phyloP scores from a whole-genome alignment of 1,284 basidiomycete genomes.

The Papiliotrema flavescens region DNA sequence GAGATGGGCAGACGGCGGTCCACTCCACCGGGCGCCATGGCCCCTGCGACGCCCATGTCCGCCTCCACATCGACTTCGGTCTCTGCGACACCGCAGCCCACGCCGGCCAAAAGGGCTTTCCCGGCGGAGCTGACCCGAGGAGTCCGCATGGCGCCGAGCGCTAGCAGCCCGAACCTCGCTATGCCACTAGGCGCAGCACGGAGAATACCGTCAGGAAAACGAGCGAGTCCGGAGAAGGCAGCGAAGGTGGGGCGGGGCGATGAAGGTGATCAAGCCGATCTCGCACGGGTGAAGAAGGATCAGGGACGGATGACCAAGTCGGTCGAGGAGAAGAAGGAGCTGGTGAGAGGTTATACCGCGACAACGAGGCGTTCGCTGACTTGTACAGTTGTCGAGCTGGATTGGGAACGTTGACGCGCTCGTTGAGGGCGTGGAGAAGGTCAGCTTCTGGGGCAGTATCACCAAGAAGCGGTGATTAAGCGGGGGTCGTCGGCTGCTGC shows the following conservation, averaged over 20 bases:
- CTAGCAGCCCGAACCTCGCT: slow-evolving; percentile 17
- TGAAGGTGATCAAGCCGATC: not conserved
- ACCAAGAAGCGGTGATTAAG: no score
- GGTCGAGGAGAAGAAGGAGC: slow-evolving; percentile 78
- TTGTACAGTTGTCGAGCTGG: slow-evolving; percentile 61
- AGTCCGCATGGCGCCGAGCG: slow-evolving; percentile 17
- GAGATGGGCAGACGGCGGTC: not conserved
- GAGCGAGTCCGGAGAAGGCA: not conserved
- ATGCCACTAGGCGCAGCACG: slow-evolving; percentile 19
- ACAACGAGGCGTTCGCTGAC: slow-evolving; percentile 1
- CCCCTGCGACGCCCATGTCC: not conserved
- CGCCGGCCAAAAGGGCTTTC: slow-evolving; percentile 22
- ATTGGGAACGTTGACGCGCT: slow-evolving; percentile 82
- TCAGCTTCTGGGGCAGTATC: slow-evolving; percentile 68
- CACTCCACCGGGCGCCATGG: not conserved
- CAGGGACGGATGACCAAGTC: slow-evolving; percentile 27
- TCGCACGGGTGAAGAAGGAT: not conserved
- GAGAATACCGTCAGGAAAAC: slow-evolving; percentile 18
- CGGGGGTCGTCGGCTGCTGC: no score
- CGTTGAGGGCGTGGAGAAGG: slow-evolving; percentile 75
- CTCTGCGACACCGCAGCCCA: not conserved
- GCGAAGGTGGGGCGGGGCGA: not conserved
- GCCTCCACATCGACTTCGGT: not conserved
- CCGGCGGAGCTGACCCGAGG: slow-evolving; percentile 40
- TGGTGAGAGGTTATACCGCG: slow-evolving; percentile 41